Conservation (phyloP, 768 basidiomycete genomes). For the Pulveroboletus ravenelii region DNA sequence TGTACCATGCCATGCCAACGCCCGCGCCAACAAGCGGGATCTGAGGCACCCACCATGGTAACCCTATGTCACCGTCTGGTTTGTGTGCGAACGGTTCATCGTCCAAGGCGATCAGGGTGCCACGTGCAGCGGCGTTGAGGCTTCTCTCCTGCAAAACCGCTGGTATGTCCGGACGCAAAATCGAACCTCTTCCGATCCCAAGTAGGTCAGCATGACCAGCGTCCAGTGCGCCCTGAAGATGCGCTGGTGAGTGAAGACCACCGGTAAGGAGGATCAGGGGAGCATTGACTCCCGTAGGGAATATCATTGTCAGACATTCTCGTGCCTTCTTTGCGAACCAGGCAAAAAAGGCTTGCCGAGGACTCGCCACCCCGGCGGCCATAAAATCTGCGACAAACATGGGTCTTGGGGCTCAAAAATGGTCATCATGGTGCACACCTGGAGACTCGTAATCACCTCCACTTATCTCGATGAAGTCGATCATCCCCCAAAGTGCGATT, state of each 20-base stretch:
- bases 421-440: constrained; percentile 36
- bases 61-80: constrained; percentile 29
- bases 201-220: constrained; percentile 64
- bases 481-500: constrained; percentile 56
- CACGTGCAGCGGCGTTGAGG: background rate
- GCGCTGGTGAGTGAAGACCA: constrained; percentile 59
- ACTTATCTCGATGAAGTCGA: constrained; percentile 87
- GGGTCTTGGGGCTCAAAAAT: background rate
- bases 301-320: constrained; percentile 36
- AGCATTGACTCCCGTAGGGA: constrained; percentile 19
- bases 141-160: constrained; percentile 26
- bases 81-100: constrained; percentile 35
- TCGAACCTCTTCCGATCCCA: constrained; percentile 67
- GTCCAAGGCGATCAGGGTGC: constrained; percentile 17
- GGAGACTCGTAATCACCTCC: constrained; percentile 84
- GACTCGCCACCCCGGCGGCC: constrained; percentile 15
- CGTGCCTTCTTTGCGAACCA: constrained; percentile 59
- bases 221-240: constrained; percentile 49
- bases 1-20: constrained; percentile 62
- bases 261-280: constrained; percentile 80
- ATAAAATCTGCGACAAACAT: constrained; percentile 41
- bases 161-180: constrained; percentile 61
- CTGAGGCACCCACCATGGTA: constrained; percentile 34
- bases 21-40: constrained; percentile 66
- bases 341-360: constrained; percentile 70